Evolutionary conservation across 2,329 filamentous ascomycete species (phyloP).

Genomic region (Huntiella abstrusa): DNA sequence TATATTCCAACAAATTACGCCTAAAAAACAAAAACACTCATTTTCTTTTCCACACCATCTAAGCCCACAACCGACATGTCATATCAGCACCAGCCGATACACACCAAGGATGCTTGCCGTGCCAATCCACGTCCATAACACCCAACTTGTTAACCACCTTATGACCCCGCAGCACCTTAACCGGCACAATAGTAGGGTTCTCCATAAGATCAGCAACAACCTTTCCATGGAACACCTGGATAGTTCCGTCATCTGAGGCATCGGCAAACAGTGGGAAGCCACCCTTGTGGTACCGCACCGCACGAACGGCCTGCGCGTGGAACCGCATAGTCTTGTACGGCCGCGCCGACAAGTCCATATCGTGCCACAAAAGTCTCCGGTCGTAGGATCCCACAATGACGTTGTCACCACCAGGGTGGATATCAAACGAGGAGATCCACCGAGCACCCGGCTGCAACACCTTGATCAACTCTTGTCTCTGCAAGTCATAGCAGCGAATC

Average conservation of each 20-base stretch:
- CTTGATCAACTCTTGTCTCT: conserved; percentile 79
- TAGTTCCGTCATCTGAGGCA: conserved; percentile 78
- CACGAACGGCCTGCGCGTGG: conserved; percentile 77
- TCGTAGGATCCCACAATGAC: conserved; percentile 90
- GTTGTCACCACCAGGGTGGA: conserved; percentile 87
- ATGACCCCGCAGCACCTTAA: conserved; percentile 87
- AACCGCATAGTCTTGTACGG: conserved; percentile 96
- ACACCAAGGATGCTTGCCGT: conserved; percentile 83
- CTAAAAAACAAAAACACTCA: conserved; percentile 10
- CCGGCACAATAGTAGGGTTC: conserved; percentile 86
- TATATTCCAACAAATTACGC: conserved; percentile 11
- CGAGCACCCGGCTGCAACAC: conserved; percentile 82
- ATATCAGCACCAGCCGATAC: conserved; percentile 89
- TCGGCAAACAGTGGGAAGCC: conserved; percentile 75
- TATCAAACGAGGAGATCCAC: conserved; percentile 82
- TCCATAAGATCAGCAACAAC: conserved; percentile 90
- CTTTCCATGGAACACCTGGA: conserved; percentile 95
- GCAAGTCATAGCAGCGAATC: conserved; percentile 85
- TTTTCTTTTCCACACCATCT: conserved; percentile 13
- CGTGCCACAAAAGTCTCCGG: conserved; percentile 85
- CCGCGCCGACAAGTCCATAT: conserved; percentile 73
- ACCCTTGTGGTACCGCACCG: conserved; percentile 69
- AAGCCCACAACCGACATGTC: conserved; percentile 77
- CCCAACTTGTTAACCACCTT: conserved; percentile 71
- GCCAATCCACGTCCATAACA: conserved; percentile 91